These are phyloP conservation scores for Capillidium rhysosporum DNA, from an alignment of 371 early-diverging fungal species.

Conservation along the genomic window DNA sequence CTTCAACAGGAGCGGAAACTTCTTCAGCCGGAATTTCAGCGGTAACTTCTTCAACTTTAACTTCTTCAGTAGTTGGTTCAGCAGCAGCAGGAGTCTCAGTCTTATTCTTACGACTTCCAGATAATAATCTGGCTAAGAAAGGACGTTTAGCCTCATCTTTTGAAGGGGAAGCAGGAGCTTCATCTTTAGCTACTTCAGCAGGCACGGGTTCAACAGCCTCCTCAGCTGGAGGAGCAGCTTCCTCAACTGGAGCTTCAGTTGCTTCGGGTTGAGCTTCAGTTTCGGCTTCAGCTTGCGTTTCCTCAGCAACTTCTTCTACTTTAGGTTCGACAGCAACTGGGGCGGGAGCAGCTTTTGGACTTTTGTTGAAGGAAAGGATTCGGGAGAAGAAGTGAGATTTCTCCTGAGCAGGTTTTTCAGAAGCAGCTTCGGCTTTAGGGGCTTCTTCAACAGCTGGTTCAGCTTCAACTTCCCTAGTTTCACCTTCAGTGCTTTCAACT, in stretches of 20 bases:
- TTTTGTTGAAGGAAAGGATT: background rate
- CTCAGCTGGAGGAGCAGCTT: background rate
- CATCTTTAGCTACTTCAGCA: background rate
- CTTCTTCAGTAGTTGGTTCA: too few species aligned
- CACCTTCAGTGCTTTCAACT: conserved; percentile 1
- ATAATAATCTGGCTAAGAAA: background rate
- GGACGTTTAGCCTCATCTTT: conserved; percentile 2
- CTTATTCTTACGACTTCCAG: background rate
- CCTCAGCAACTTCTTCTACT: background rate
- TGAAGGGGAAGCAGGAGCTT: background rate
- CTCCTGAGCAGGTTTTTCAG: background rate
- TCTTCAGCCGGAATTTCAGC: background rate
- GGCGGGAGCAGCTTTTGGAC: background rate
- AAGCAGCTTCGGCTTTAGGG: background rate
- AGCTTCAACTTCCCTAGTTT: background rate
- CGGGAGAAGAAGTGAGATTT: background rate
- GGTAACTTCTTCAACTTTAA: background rate
- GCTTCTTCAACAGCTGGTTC: background rate
- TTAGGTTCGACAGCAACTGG: background rate
- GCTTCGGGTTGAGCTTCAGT: too few species aligned
- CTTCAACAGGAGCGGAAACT: background rate
- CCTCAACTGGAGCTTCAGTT: background rate
- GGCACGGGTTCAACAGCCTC: background rate
- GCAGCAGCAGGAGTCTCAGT: background rate
- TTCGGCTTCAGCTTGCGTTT: background rate